Conservation (phyloP, 2,329 filamentous ascomycete species). For the Grosmannia serpens region DNA sequence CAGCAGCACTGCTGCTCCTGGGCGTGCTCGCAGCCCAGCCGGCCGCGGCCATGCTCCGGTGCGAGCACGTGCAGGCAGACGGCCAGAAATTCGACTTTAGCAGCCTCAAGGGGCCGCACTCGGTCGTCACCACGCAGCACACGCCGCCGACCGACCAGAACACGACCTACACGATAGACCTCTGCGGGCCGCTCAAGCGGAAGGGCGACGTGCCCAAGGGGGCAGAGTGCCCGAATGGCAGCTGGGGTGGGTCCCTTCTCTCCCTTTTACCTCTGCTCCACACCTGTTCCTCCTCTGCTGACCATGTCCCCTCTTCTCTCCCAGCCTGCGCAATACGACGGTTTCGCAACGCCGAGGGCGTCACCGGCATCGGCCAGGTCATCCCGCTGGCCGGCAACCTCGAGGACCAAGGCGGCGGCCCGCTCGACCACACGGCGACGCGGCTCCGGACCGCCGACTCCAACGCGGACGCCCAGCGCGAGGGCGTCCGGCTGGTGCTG, state of each 20-base stretch:
- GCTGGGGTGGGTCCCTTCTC: conserved; percentile 42
- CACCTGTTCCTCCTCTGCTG: not conserved
- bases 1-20: conserved; percentile 4
- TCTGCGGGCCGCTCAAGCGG: conserved; percentile 58
- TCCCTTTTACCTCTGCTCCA: not conserved
- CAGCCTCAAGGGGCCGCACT: conserved; percentile 54
- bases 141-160: conserved; percentile 48
- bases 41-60: conserved; percentile 41
- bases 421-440: conserved; percentile 54
- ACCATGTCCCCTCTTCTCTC: not conserved
- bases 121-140: conserved; percentile 49
- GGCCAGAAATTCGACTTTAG: conserved; percentile 52
- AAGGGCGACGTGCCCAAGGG: conserved; percentile 41
- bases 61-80: conserved; percentile 49
- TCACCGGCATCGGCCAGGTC: conserved; percentile 40
- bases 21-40: conserved; percentile 7
- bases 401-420: conserved; percentile 40
- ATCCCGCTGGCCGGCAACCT: conserved; percentile 69
- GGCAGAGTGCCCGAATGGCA: conserved; percentile 56
- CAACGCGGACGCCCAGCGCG: conserved; percentile 51
- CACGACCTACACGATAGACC: conserved; percentile 70
- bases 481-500: conserved; percentile 62
- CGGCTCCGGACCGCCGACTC: conserved; percentile 54
- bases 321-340: conserved; percentile 66
- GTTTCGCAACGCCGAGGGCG: conserved; percentile 34